Evolutionary conservation across 805 yeast species (phyloP), one percentile per base, ranked within the genome.

Genomic region (Jamesozyma piceae): DNA sequence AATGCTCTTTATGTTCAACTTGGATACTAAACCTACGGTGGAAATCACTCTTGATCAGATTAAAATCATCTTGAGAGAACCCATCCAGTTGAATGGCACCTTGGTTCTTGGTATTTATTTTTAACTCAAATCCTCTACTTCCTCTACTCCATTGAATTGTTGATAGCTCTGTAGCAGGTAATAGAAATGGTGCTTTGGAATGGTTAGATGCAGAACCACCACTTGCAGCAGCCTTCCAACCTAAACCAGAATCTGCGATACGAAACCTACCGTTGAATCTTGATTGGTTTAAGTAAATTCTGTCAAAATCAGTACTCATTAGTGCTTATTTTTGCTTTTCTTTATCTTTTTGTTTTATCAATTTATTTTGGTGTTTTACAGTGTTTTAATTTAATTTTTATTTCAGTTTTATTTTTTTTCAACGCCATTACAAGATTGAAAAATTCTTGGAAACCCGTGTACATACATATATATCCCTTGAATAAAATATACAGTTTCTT

Each of bases 201-300:
- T 67, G 67, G 32, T 72, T 66, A 20, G 73, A 64, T 33, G 73
- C 66, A 2, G 78, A 67, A 26, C 65, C 66, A 39, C 65, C 65
- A 44, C 58, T 55, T 14, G 60, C 53, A 4, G 69, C 54, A 0
- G 80, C 80, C 59, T 90, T 90, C 99, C 99, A 92, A 37, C 99
- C 99, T 24, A 92, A 73, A 39, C 99, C 99, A n/a, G 94, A 80
- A 49, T 84, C 92, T 13, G 97, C 95, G 49, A 92, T 77, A 66
- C 98, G 86, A 73, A 90, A 81, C 53, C 94, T 80, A 20, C 99
- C 99, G 37, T 77, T 75, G 32, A 73, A 70, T 52, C 78, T 78
- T 42, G 95, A 84, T 63, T 84, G 95, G 64, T 92, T 89, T 61
- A 87, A 69, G 61, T 86, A 89, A 50, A 92, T 87, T 61, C 82